Conservation (phyloP, 2,329 filamentous ascomycete species). For the Volutella citrinella region DNA sequence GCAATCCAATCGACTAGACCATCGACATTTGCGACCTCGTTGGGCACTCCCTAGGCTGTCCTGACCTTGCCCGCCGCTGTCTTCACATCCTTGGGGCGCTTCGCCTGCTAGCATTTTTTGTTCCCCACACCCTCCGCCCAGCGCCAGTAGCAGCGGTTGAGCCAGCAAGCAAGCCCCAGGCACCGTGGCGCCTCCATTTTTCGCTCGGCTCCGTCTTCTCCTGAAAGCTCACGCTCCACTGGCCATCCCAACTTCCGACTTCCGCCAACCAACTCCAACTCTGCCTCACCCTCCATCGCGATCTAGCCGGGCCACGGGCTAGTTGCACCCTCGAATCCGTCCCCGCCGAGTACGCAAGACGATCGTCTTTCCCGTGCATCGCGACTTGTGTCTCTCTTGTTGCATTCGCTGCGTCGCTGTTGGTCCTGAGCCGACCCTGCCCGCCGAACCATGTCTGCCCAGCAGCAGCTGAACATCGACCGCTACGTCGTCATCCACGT, state of each 20-base stretch:
- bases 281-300: conserved; percentile 22
- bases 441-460: conserved; percentile 36
- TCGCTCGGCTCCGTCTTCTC: conserved; percentile 25
- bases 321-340: conserved; percentile 25
- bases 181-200: conserved; percentile 6
- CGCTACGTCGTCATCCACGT: conserved; percentile 98
- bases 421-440: conserved; percentile 21
- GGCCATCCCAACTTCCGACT: conserved; percentile 11
- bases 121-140: too few species aligned
- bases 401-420: conserved; percentile 13
- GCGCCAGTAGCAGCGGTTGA: not conserved
- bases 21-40: too few species aligned
- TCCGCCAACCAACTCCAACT: conserved; percentile 18
- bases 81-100: too few species aligned
- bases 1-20: too few species aligned
- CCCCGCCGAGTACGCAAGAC: conserved; percentile 19
- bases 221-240: conserved; percentile 22
- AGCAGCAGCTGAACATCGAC: conserved; percentile 71
- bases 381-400: conserved; percentile 19
- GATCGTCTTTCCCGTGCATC: too few species aligned
- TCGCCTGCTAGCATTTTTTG: too few species aligned
- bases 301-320: conserved; percentile 38
- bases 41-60: too few species aligned
- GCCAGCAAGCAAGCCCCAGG: not conserved
- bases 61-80: too few species aligned